These are phyloP conservation scores for Calonectria ilicicola DNA, from an alignment of 2,329 filamentous ascomycete species.

Conservation along the genomic window DNA sequence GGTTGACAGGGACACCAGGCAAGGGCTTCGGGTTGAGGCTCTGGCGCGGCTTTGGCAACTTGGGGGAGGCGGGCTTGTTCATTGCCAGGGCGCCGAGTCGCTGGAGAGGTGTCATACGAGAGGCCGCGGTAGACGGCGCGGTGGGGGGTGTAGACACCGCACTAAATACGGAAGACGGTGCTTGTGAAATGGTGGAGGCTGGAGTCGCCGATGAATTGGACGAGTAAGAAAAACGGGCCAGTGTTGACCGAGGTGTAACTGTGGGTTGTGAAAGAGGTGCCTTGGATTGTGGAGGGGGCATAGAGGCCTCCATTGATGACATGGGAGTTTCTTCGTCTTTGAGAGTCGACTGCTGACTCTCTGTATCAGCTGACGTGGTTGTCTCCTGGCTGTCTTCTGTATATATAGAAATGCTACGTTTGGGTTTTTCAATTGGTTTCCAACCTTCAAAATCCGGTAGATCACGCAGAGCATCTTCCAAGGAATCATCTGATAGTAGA, in stretches of 20 bases:
- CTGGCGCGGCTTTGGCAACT: slow-evolving; percentile 43
- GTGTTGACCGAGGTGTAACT: slow-evolving; percentile 44
- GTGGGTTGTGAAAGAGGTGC: slow-evolving; percentile 34
- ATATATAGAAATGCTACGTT: slow-evolving; percentile 58
- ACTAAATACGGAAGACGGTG: slow-evolving; percentile 52
- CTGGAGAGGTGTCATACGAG: slow-evolving; percentile 65
- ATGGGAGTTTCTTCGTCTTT: slow-evolving; percentile 35
- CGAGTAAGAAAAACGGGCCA: slow-evolving; percentile 51
- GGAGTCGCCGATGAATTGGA: slow-evolving; percentile 48
- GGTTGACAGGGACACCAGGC: slow-evolving; percentile 59
- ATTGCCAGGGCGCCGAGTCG: slow-evolving; percentile 62
- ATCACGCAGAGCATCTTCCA: slow-evolving; percentile 64
- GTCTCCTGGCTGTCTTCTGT: slow-evolving; percentile 53
- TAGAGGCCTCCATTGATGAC: slow-evolving; percentile 38
- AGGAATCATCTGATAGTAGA: slow-evolving; percentile 67
- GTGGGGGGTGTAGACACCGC: slow-evolving; percentile 54
- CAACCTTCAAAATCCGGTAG: slow-evolving; percentile 66
- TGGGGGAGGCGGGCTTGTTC: slow-evolving; percentile 43
- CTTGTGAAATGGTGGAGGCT: slow-evolving; percentile 47
- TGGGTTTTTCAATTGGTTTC: slow-evolving; percentile 51
- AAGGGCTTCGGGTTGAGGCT: slow-evolving; percentile 42
- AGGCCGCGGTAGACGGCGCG: slow-evolving; percentile 55
- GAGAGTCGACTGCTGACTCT: slow-evolving; percentile 39
- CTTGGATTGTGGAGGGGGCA: slow-evolving; percentile 46
- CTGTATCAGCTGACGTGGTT: slow-evolving; percentile 23